Evolutionary conservation across 1,284 basidiomycete genomes (phyloP), one percentile per base, ranked within the genome.

Genomic region (Malassezia equina): DNA sequence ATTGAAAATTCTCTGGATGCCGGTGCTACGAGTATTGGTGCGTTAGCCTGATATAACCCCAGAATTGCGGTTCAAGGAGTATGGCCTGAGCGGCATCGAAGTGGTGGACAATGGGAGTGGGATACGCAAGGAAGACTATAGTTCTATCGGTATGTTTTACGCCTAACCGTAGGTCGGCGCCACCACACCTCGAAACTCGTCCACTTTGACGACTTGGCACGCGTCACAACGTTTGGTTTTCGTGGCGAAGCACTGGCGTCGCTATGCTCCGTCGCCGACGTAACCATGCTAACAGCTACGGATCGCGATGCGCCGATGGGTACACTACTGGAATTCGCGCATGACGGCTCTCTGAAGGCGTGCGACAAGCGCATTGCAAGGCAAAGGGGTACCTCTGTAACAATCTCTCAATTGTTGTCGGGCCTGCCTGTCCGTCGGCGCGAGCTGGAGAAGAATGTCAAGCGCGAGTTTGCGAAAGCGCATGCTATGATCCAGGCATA

Each of bases 1-100:
- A 82, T 98, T 2, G 94, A 99, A 77, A 99, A 99, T 73, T 88
- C 88, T 55, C 78, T 96, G 25, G 94, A 98, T 74, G 90, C 93
- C 0, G 86, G 85, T 0, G 88, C 91, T 0, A 89, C 86, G 0
- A 84, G 78, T 62, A 83, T 98, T 47, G 90, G 90, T 86, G 46
- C 47, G 82, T 70, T 19, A 5, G 0, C 12, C 15, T 19, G 8
- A 17, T 4, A 17, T 43, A 7, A 28, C 41, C 13, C 21, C 32
- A 93, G 91, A 95, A 72, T 83, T 98, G 54, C 81, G 86, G 15
- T 90, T 98, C 75, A 88, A 86, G 66, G 84, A 96, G 42, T 82
- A 89, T 65, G 94, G 94, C 0, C 73, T 90, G 44, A 84, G 84
- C n/a, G 79, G 80, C 2, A 80, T 98, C 60, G 90, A 98, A 70